Percentiles rank a stretch among this genome's conserved stretches.
phyloP scores from a whole-genome alignment of 768 basidiomycete species.

The Boletellus emodensis region DNA sequence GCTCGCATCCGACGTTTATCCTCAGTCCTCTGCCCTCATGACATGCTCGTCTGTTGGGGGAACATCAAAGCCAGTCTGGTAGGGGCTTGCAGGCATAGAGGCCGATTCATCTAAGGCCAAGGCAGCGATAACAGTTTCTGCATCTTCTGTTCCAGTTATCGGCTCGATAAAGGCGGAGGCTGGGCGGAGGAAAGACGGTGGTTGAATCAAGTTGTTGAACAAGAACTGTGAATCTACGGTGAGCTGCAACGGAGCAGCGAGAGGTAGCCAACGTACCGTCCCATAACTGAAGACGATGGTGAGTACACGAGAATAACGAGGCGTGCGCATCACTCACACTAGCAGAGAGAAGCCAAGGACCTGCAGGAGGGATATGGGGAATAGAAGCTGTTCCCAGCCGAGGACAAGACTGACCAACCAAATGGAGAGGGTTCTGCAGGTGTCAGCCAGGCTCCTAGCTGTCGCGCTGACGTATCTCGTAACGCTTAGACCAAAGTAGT shows the following conservation, averaged over 20 bases:
- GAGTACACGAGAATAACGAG: constrained; percentile 5
- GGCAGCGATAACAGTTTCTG: constrained; percentile 43
- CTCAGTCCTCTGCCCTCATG: constrained; percentile 15
- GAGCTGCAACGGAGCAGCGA: constrained; percentile 3
- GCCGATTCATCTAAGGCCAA: constrained; percentile 72
- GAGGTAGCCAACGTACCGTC: constrained; percentile 49
- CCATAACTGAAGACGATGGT: constrained; percentile 58
- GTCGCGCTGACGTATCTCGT: constrained; percentile 94
- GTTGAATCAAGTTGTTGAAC: constrained; percentile 78
- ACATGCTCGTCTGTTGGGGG: constrained; percentile 48
- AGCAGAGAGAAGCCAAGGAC: constrained; percentile 81
- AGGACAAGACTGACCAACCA: constrained; percentile 88
- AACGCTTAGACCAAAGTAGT: constrained; percentile 87
- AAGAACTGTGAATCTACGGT: constrained; percentile 54
- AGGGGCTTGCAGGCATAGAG: constrained; percentile 74
- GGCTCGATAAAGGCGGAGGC: constrained; percentile 28
- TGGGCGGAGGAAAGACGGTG: constrained; percentile 59
- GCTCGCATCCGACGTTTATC: not conserved
- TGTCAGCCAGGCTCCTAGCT: constrained; percentile 87
- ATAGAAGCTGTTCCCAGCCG: constrained; percentile 86
- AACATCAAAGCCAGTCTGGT: constrained; percentile 82
- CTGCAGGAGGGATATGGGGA: constrained; percentile 79
- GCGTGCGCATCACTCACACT: constrained; percentile 58
- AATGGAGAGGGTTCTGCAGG: constrained; percentile 92
- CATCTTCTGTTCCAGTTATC: constrained; percentile 51